Percentiles rank a stretch among this genome's conserved stretches.
Conservation (phyloP, 495 filamentous ascomycete genomes). For the Penicillium subrubescens region DNA sequence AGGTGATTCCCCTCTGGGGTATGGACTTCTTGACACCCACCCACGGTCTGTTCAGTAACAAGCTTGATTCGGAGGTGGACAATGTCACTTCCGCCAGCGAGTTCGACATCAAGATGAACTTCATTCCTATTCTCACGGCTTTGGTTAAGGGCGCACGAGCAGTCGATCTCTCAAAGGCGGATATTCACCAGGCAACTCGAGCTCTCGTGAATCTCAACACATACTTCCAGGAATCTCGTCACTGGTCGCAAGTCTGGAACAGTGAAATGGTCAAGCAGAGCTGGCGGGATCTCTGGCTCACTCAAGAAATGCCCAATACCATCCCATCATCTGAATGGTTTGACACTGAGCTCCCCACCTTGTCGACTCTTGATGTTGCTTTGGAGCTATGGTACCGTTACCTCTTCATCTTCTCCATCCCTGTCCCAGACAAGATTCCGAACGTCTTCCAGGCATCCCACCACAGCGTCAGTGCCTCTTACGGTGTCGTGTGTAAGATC, state of each 20-base stretch:
- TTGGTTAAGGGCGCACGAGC: conserved; percentile 61
- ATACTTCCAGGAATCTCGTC: conserved; percentile 60
- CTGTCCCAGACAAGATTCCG: conserved; percentile 63
- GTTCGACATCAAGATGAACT: conserved; percentile 60
- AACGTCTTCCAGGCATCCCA: conserved; percentile 69
- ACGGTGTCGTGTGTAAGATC: conserved; percentile 68
- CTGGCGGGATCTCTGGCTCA: conserved; percentile 65
- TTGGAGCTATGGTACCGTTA: conserved; percentile 66
- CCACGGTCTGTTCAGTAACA: conserved; percentile 65
- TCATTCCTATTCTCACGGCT: conserved; percentile 62
- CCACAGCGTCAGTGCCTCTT: conserved; percentile 64
- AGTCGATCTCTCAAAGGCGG: conserved; percentile 48
- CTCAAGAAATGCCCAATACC: conserved; percentile 56
- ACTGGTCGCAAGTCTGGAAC: conserved; percentile 67
- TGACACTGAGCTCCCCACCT: conserved; percentile 59
- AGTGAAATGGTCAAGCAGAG: conserved; percentile 60
- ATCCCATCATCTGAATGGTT: conserved; percentile 56
- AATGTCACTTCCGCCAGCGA: conserved; percentile 54
- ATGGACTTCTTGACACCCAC: conserved; percentile 63
- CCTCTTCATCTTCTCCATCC: conserved; percentile 70
- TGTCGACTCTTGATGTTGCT: conserved; percentile 57
- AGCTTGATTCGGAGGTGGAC: conserved; percentile 62
- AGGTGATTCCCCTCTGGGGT: conserved; percentile 68
- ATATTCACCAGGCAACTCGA: conserved; percentile 58
- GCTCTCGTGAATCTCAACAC: conserved; percentile 63